Percentiles rank a stretch among this genome's conserved stretches.
Conservation (phyloP, 2,329 filamentous ascomycete species). For the Neopestalotiopsis sp. region DNA sequence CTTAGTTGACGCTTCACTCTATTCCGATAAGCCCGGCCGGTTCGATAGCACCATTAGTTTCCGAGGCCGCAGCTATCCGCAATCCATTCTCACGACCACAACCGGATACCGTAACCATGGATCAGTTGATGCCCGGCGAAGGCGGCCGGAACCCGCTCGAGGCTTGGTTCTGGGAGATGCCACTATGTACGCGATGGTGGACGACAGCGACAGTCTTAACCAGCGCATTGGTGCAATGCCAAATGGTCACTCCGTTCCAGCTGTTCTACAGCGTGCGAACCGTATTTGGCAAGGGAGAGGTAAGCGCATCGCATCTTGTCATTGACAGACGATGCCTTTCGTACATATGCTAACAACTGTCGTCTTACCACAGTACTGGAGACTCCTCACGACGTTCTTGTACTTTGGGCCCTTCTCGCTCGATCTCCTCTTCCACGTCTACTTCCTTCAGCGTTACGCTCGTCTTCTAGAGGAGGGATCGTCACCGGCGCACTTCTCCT, state of each 20-base stretch:
- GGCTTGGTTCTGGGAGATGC: conserved; percentile 99
- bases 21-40: neutral
- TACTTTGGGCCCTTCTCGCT: conserved; percentile 96
- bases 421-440: conserved; percentile 96
- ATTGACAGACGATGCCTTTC: neutral
- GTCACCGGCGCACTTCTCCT: conserved; percentile 92
- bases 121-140: conserved; percentile 61
- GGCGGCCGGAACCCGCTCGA: conserved; percentile 79
- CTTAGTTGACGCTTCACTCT: neutral
- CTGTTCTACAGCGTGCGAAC: conserved; percentile 95
- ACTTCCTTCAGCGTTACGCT: conserved; percentile 96
- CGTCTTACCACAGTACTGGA: conserved; percentile 76
- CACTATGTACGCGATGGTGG: conserved; percentile 95
- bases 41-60: neutral
- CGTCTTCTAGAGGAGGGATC: conserved; percentile 92
- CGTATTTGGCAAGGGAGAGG: conserved; percentile 91
- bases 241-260: conserved; percentile 91
- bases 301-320: conserved; percentile 45
- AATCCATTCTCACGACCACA: neutral
- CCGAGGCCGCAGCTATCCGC: neutral
- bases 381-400: conserved; percentile 92
- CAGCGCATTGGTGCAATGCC: conserved; percentile 89
- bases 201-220: conserved; percentile 89
- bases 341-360: neutral
- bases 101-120: conserved; percentile 46